phyloP scores from a whole-genome alignment of 805 yeast species.

The Scheffersomyces lignosus region DNA sequence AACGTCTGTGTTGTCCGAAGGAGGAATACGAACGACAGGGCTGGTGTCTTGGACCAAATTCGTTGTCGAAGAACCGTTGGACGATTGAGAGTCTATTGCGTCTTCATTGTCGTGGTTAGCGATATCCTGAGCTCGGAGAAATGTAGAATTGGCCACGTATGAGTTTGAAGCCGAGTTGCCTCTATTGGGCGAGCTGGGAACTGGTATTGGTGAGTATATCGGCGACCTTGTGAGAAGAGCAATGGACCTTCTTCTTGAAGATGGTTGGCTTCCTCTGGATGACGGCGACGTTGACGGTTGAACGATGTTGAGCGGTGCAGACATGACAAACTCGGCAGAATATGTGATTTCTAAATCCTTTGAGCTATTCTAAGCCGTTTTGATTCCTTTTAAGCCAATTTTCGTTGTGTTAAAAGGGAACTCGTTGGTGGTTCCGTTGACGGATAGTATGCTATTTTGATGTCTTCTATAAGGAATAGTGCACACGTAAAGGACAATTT shows the following conservation, averaged over 20 bases:
- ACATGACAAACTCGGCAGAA: too few species aligned
- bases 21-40: background rate
- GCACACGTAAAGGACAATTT: too few species aligned
- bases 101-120: constrained; percentile 10
- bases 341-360: too few species aligned
- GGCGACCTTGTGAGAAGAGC: constrained; percentile 34
- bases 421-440: too few species aligned
- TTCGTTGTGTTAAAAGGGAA: too few species aligned
- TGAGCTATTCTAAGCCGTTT: too few species aligned
- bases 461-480: too few species aligned
- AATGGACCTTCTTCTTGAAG: constrained; percentile 19
- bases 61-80: constrained; percentile 5
- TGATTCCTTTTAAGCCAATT: too few species aligned
- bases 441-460: too few species aligned
- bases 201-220: constrained; percentile 6
- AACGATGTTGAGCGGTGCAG: too few species aligned
- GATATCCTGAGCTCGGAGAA: constrained; percentile 15
- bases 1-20: constrained; percentile 8
- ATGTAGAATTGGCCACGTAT: constrained; percentile 15
- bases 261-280: too few species aligned
- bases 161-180: constrained; percentile 11
- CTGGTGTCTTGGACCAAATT: background rate
- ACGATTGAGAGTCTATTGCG: constrained; percentile 12
- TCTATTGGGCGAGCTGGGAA: constrained; percentile 16
- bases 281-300: too few species aligned